Percentiles rank a stretch among this genome's conserved stretches.
These are phyloP conservation scores for Crucibulum laeve DNA, from an alignment of 768 basidiomycete species.

Conservation along the genomic window DNA sequence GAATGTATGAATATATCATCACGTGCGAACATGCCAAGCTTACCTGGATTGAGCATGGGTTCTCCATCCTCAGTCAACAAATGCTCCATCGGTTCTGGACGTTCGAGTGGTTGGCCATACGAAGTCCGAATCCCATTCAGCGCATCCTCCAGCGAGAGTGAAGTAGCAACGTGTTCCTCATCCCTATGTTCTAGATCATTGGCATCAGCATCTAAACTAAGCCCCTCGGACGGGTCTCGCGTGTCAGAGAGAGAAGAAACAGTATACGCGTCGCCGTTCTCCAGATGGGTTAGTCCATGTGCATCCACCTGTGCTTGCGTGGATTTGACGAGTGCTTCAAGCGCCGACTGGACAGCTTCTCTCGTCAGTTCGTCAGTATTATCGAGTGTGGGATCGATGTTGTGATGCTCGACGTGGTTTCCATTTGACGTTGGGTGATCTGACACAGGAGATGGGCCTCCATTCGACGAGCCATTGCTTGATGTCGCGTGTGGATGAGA, in stretches of 20 bases:
- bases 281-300: not conserved
- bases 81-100: conserved; percentile 44
- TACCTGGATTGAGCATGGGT: conserved; percentile 67
- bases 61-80: conserved; percentile 62
- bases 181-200: not conserved
- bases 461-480: not conserved
- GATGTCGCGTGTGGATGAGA: not conserved
- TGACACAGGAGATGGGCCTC: not conserved
- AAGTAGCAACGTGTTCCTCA: too few species aligned
- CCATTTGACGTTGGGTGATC: not conserved
- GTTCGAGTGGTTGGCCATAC: conserved; percentile 27
- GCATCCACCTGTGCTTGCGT: not conserved
- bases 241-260: not conserved
- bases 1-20: conserved; percentile 1
- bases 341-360: not conserved
- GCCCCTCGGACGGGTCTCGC: not conserved
- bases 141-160: conserved; percentile 6
- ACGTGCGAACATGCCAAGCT: conserved; percentile 11
- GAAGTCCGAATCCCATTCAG: conserved; percentile 15
- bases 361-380: not conserved
- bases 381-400: not conserved
- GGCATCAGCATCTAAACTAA: not conserved
- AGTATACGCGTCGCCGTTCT: not conserved
- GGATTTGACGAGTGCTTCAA: not conserved
- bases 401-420: too few species aligned